phyloP scores from a whole-genome alignment of 257 asterid species.

The Cinchona pubescens region DNA sequence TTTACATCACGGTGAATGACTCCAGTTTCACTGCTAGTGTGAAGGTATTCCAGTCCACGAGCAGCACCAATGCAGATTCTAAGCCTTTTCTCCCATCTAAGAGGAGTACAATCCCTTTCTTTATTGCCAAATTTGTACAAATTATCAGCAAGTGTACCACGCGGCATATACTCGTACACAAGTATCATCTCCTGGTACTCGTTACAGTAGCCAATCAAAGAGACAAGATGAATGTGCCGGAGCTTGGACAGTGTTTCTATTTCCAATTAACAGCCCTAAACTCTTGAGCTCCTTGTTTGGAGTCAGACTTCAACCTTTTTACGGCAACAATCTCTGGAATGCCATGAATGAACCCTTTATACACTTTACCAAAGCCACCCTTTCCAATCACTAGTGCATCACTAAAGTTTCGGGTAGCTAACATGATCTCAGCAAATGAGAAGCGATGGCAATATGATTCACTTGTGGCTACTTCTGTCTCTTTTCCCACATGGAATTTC shows the following conservation, averaged over 20 bases:
- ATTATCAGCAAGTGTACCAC: constrained; percentile 17
- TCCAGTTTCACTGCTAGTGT: constrained; percentile 13
- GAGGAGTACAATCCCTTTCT: not conserved
- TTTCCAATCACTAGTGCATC: constrained; percentile 2
- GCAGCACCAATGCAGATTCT: constrained; percentile 23
- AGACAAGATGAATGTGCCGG: constrained; percentile 14
- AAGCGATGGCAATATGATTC: constrained; percentile 1
- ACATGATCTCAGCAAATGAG: constrained; percentile 7
- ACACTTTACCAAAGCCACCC: constrained; percentile 13
- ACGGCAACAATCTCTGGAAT: constrained; percentile 3
- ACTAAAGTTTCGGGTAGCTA: constrained; percentile 11
- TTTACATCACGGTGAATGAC: constrained; percentile 20
- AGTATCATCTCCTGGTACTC: constrained; percentile 14
- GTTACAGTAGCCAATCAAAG: constrained; percentile 16
- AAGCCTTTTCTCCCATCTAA: constrained; percentile 21
- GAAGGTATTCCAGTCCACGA: constrained; percentile 23
- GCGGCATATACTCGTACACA: constrained; percentile 10
- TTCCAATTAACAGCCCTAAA: constrained; percentile 21
- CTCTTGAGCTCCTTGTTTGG: constrained; percentile 19
- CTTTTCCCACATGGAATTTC: not conserved
- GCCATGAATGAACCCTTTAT: constrained; percentile 3
- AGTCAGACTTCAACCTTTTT: constrained; percentile 10
- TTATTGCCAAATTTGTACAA: not conserved
- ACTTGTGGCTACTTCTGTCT: not conserved
- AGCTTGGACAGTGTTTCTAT: constrained; percentile 12